Base-by-base conservation (phyloP, 805 yeast genomes). In the Candida piceae region DNA sequence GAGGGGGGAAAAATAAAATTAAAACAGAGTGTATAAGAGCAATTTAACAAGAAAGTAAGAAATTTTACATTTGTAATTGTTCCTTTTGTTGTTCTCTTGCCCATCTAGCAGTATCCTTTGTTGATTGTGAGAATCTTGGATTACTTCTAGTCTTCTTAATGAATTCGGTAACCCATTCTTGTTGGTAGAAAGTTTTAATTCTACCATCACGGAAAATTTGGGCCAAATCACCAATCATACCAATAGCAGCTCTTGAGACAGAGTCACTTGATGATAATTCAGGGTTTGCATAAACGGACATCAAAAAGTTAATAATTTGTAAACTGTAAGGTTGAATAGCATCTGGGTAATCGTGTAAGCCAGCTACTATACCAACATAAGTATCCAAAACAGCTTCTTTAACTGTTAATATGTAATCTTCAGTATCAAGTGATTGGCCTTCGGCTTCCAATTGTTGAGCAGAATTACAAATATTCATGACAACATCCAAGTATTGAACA, bases 81-180 rank as follows among this genome's bases (percentile, higher is more conserved):
- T 41, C 32, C 61, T 74, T 76, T 57, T 76, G 85, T 63, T 81
- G 95, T 53, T 84, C 96, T 49, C 93, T 76, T 12, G 98, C 97
- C 97, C 97, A 93, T 64, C 89, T 77, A 7, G 97, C 97, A n/a
- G 96, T 85, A 53, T 84, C 93, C 57, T 76, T 78, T 10, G 97
- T 87, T 38, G 71, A 64, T 50, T 74, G 76, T 24, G 77, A 67
- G 55, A 79, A 84, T 22, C 68, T 50, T 44, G 73, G 69, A 55
- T 80, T 80, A 36, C 75, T 54, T 60, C 93, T 76, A 16, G 89
- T 80, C 55, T 70, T 76, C 58, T 78, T 80, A 56, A 93, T 81
- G 55, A 85, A 75, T 18, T 77, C 81, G 6, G 83, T 65, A 19
- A 93, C 78, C 96, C 96, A 87, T 2, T 71, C 79, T 65, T 80